Percentiles rank a stretch among this genome's conserved stretches.
Evolutionary conservation across 2,329 filamentous ascomycete species (phyloP).

Genomic region (Helicocarpus griseus): DNA sequence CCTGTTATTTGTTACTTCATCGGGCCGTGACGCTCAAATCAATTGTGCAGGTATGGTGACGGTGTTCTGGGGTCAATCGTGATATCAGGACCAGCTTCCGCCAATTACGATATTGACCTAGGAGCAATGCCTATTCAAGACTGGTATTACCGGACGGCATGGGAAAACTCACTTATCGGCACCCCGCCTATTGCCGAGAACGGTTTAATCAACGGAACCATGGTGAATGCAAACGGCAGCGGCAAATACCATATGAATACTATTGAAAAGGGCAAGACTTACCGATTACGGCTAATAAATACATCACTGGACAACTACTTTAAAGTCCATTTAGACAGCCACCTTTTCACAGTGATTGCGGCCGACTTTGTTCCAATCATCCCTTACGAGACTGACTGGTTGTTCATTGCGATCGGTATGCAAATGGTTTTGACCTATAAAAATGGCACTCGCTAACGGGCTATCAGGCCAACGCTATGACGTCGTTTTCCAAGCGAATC

Average conservation of each 20-base stretch:
- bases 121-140: conserved; percentile 52
- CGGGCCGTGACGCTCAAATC: background rate
- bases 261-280: conserved; percentile 1
- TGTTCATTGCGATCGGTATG: conserved; percentile 10
- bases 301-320: conserved; percentile 7
- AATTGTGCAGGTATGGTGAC: conserved; percentile 20
- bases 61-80: conserved; percentile 50
- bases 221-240: conserved; percentile 3
- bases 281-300: conserved; percentile 5
- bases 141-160: conserved; percentile 49
- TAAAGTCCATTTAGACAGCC: conserved; percentile 9
- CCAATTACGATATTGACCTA: conserved; percentile 54
- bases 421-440: background rate
- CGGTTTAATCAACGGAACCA: conserved; percentile 6
- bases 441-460: background rate
- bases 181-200: conserved; percentile 4
- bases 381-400: conserved; percentile 5
- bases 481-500: conserved; percentile 37
- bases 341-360: conserved; percentile 7
- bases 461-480: conserved; percentile 34
- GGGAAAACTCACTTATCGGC: conserved; percentile 5
- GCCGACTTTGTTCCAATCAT: conserved; percentile 4
- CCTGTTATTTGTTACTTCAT: no score
- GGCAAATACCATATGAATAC: background rate
- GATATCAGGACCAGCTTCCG: conserved; percentile 50